These are phyloP conservation scores for Globisporangium emineosum DNA, from an alignment of 352 stramenopile genomes.

Conservation along the genomic window DNA sequence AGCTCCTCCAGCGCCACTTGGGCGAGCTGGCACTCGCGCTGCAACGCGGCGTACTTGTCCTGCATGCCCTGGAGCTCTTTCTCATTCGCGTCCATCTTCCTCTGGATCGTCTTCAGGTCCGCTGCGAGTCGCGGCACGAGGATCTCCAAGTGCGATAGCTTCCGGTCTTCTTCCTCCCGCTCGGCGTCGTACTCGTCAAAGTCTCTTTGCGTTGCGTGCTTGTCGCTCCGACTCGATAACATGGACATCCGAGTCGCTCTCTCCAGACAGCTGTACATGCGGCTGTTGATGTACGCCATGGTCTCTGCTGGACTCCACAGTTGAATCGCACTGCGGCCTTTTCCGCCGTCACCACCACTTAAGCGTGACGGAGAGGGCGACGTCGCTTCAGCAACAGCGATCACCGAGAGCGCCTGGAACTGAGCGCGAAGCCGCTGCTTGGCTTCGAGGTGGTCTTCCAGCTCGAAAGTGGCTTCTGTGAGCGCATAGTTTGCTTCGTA, in stretches of 20 bases:
- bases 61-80: slow-evolving; percentile 34
- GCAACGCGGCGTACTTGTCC: slow-evolving; percentile 31
- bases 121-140: slow-evolving; percentile 54
- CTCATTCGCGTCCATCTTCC: slow-evolving; percentile 43
- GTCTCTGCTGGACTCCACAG: slow-evolving; percentile 32
- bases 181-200: slow-evolving; percentile 36
- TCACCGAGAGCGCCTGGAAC: slow-evolving; percentile 39
- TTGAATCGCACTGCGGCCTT: slow-evolving; percentile 7
- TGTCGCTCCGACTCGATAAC: slow-evolving; percentile 20
- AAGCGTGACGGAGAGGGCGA: slow-evolving; percentile 29
- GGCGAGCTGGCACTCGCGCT: slow-evolving; percentile 51
- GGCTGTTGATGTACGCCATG: slow-evolving; percentile 61
- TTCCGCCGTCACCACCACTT: background rate
- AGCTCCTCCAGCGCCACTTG: slow-evolving; percentile 68
- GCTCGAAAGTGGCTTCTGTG: slow-evolving; percentile 55
- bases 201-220: slow-evolving; percentile 19
- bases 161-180: slow-evolving; percentile 41
- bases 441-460: slow-evolving; percentile 57
- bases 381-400: slow-evolving; percentile 51
- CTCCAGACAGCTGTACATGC: slow-evolving; percentile 62
- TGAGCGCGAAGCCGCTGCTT: slow-evolving; percentile 36
- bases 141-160: slow-evolving; percentile 59
- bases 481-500: slow-evolving; percentile 56
- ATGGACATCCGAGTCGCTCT: slow-evolving; percentile 28
- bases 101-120: slow-evolving; percentile 45